Percentiles rank a stretch among this genome's conserved stretches.
Evolutionary conservation across 2,329 filamentous ascomycete genomes (phyloP).

Genomic region (Cercospora sesami): DNA sequence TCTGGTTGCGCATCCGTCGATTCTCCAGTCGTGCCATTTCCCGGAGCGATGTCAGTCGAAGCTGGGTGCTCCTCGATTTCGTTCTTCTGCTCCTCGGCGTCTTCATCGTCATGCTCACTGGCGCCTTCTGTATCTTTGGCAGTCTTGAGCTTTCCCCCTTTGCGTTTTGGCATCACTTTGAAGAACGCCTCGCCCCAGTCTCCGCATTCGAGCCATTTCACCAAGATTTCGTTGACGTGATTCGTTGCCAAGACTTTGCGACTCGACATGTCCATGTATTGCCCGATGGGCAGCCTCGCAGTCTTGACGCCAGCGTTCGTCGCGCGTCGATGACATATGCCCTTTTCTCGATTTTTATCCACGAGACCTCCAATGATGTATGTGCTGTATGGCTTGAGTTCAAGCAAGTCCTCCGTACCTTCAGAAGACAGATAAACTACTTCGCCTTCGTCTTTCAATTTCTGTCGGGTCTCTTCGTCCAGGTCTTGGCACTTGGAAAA

Average conservation of each 20-base stretch:
- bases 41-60: not conserved
- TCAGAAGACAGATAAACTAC: conserved; percentile 91
- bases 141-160: conserved; percentile 68
- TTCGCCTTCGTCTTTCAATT: conserved; percentile 47
- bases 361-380: conserved; percentile 95
- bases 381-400: conserved; percentile 81
- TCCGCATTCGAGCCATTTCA: conserved; percentile 83
- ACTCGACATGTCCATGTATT: conserved; percentile 88
- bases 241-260: conserved; percentile 88
- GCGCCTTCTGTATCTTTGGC: conserved; percentile 4
- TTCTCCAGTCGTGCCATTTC: not conserved
- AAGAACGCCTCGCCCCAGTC: conserved; percentile 92
- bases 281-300: conserved; percentile 89
- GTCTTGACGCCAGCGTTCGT: conserved; percentile 75
- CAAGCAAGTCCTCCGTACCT: conserved; percentile 78
- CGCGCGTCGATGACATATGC: conserved; percentile 83
- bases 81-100: conserved; percentile 9
- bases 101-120: conserved; percentile 21
- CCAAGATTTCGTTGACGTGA: conserved; percentile 95
- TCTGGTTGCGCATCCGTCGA: not conserved
- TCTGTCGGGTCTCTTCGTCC: conserved; percentile 23
- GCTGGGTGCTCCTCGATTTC: conserved; percentile 2
- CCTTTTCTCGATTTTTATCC: conserved; percentile 95
- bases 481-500: conserved; percentile 30
- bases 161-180: conserved; percentile 84